phyloP scores from a whole-genome alignment of 306 rosid species.

The Quercus aquifolioides region DNA sequence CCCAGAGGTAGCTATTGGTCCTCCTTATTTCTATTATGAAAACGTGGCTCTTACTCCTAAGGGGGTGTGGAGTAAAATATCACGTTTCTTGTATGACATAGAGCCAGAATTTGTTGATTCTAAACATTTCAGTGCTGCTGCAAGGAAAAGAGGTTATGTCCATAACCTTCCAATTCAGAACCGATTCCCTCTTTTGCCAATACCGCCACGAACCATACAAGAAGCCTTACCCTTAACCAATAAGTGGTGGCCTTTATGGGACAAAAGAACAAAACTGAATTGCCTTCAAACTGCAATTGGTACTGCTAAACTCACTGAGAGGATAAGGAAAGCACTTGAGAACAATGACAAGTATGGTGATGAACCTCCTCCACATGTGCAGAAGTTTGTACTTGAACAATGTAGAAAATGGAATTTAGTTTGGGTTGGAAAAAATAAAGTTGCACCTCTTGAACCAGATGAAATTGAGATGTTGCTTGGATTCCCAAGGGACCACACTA shows the following conservation, averaged over 20 bases:
- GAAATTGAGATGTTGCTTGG: slow-evolving; percentile 87
- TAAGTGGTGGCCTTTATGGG: slow-evolving; percentile 99
- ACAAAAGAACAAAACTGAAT: slow-evolving; percentile 62
- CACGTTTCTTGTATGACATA: slow-evolving; percentile 71
- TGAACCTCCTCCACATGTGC: slow-evolving; percentile 51
- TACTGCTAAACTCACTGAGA: slow-evolving; percentile 67
- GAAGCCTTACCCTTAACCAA: slow-evolving; percentile 81
- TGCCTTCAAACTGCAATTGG: slow-evolving; percentile 74
- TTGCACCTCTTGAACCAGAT: slow-evolving; percentile 90
- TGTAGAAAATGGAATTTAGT: slow-evolving; percentile 95
- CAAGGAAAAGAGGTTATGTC: slow-evolving; percentile 87
- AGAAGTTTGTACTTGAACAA: slow-evolving; percentile 57
- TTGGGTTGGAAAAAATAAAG: slow-evolving; percentile 97
- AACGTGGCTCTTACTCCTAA: slow-evolving; percentile 94
- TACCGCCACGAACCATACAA: slow-evolving; percentile 61
- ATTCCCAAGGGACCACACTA: slow-evolving; percentile 89
- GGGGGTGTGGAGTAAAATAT: slow-evolving; percentile 91
- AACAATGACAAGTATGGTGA: slow-evolving; percentile 40
- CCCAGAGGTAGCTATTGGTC: slow-evolving; percentile 72
- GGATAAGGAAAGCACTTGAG: slow-evolving; percentile 73
- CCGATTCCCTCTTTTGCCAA: slow-evolving; percentile 79
- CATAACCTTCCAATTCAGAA: slow-evolving; percentile 80
- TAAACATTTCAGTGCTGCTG: slow-evolving; percentile 77
- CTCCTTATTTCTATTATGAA: slow-evolving; percentile 94
- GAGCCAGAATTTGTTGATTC: slow-evolving; percentile 96